Evolutionary conservation across 768 basidiomycete species (phyloP), one percentile per base, ranked within the genome.

Genomic region (Pleurotus pulmonarius): DNA sequence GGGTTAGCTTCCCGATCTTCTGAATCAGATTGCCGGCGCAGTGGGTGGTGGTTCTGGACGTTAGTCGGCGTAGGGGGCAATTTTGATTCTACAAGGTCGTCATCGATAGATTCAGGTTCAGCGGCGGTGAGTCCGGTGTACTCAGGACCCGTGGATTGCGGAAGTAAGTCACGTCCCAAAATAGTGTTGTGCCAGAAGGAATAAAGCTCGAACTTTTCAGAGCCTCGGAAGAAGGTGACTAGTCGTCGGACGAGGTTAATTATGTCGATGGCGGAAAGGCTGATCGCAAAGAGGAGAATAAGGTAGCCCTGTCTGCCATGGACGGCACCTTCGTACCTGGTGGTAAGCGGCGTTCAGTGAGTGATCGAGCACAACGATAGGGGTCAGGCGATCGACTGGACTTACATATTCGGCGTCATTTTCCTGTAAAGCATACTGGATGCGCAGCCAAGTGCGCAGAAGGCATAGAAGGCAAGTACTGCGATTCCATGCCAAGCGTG

Each of bases 391-490:
- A 41, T 16, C 16, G 62, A 58, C 63, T 72, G 60, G 55, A 77
- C 87, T 65, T 70, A 94, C 88, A 94, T 85, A 69, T 95, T 79
- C 2, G 92, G 91, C 0, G 92, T 93, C 49, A 87, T 69, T 60
- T 90, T 90, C 44, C 76, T 77, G 70, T 98, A 97, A 20, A 90
- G 66, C 2, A 78, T 77, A 62, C 87, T 87, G 18, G 86, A 71
- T 12, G 83, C 75, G 67, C 87, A 82, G 4, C 91, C 92, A 40
- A 95, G 66, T 1, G 75, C 68, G 52, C 78, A 73, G 18, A 90
- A 74, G 11, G 61, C 70, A 65, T 88, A 87, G 71, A 94, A 94
- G 0, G 74, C 72, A 25, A 82, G 49, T n/a, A 86, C 78, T 5
- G 78, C 76, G 13, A 87, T 47, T 20, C 77, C 75, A 55, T 86